Evolutionary conservation across 441 rosid species (phyloP).

Genomic region (Adansonia grandidieri): DNA sequence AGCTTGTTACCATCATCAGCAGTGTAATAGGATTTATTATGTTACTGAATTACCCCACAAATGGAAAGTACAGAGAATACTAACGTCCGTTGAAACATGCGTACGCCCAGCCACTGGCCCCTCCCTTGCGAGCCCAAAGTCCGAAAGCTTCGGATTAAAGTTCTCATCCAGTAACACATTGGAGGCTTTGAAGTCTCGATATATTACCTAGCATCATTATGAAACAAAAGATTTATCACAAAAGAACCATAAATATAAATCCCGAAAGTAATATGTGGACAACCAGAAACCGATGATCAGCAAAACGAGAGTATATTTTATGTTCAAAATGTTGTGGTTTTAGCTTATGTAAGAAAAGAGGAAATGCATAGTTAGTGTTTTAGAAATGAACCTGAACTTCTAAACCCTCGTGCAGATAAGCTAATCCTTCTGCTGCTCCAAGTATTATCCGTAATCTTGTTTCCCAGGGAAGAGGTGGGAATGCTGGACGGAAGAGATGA

Average conservation of each 20-base stretch:
- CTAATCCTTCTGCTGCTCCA: constrained; percentile 69
- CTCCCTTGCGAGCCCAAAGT: constrained; percentile 91
- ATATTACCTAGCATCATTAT: constrained; percentile 64
- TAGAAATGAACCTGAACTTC: constrained; percentile 62
- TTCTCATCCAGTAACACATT: constrained; percentile 70
- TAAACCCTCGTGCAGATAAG: constrained; percentile 67
- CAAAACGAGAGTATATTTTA: background rate
- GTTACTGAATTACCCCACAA: constrained; percentile 9
- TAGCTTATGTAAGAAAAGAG: background rate
- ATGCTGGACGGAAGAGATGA: constrained; percentile 62
- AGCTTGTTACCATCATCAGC: background rate
- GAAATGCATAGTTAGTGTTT: background rate
- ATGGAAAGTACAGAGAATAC: constrained; percentile 28
- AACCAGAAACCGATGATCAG: background rate
- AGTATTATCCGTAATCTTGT: constrained; percentile 65
- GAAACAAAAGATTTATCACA: constrained; percentile 6
- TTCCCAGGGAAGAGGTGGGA: constrained; percentile 67
- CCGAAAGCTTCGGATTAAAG: constrained; percentile 79
- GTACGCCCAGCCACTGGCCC: constrained; percentile 75
- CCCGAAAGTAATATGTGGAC: background rate
- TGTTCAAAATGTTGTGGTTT: background rate
- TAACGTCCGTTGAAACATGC: constrained; percentile 86
- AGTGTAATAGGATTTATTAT: background rate
- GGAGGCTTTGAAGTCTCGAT: constrained; percentile 79
- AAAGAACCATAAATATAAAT: background rate